Conservation (phyloP, 2,329 filamentous ascomycete genomes). For the Botrytis cinerea region DNA sequence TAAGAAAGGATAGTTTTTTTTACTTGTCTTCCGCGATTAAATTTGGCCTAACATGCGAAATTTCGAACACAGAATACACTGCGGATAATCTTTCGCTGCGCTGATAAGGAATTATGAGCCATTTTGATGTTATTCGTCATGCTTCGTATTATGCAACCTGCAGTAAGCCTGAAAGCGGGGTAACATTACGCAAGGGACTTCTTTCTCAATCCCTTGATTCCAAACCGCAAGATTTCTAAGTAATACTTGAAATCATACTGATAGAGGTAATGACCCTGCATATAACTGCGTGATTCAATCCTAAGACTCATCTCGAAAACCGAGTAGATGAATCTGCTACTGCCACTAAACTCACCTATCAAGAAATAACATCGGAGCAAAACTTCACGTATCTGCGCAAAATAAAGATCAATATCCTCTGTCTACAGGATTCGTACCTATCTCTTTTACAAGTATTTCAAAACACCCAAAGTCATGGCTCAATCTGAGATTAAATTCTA, state of each 20-base stretch:
- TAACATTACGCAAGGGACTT: background rate
- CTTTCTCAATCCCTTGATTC: background rate
- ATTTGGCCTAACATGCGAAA: background rate
- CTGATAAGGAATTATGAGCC: background rate
- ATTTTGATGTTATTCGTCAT: background rate
- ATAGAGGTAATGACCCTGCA: background rate
- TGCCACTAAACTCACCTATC: background rate
- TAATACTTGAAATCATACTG: background rate
- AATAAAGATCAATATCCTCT: background rate
- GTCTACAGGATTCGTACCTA: background rate
- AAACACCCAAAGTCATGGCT: background rate
- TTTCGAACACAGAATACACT: background rate
- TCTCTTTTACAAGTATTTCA: background rate
- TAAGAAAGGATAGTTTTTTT: background rate
- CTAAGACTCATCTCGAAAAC: background rate
- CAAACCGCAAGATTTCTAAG: background rate
- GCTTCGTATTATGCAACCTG: too few species aligned
- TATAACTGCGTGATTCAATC: background rate
- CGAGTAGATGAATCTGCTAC: background rate
- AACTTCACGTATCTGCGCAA: background rate
- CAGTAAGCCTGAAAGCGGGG: background rate
- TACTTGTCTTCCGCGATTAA: background rate
- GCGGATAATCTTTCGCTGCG: background rate
- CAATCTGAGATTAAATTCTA: conserved; percentile 36
- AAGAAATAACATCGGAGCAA: background rate